These are phyloP conservation scores for Blumeria hordei DNA, from an alignment of 2,329 filamentous ascomycete genomes.

Conservation along the genomic window DNA sequence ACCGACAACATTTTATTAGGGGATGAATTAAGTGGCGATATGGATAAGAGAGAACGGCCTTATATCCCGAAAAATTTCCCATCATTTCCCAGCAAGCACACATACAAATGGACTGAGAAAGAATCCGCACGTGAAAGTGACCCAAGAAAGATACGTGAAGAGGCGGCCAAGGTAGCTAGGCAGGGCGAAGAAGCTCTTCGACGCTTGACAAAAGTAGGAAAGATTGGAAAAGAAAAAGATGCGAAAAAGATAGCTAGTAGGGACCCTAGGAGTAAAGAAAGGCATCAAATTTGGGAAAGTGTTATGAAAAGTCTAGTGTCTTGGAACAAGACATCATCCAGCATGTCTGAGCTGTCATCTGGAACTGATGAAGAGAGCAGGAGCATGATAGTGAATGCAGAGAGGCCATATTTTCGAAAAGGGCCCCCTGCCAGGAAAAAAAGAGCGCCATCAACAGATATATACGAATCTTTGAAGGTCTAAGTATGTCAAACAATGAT, in stretches of 20 bases:
- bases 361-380: constrained; percentile 23
- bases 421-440: constrained; percentile 9
- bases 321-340: not conserved
- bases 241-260: constrained; percentile 27
- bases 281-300: constrained; percentile 34
- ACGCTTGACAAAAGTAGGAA: constrained; percentile 33
- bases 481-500: no score
- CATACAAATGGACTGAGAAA: constrained; percentile 33
- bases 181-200: constrained; percentile 37
- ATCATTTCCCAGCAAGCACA: constrained; percentile 38
- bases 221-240: constrained; percentile 40
- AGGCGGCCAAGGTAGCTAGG: constrained; percentile 32
- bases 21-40: constrained; percentile 30
- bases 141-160: constrained; percentile 32
- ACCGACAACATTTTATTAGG: constrained; percentile 17
- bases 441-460: constrained; percentile 1
- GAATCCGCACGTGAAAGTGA: constrained; percentile 22
- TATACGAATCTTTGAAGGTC: not conserved
- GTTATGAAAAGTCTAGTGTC: constrained; percentile 28
- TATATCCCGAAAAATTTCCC: constrained; percentile 37
- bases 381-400: constrained; percentile 39
- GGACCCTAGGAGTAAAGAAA: constrained; percentile 26
- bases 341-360: constrained; percentile 5
- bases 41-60: constrained; percentile 27
- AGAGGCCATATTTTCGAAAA: constrained; percentile 26